Percentiles rank a stretch among this genome's conserved stretches.
Conservation (phyloP, 768 basidiomycete genomes). For the Leccinum fibrillosum region DNA sequence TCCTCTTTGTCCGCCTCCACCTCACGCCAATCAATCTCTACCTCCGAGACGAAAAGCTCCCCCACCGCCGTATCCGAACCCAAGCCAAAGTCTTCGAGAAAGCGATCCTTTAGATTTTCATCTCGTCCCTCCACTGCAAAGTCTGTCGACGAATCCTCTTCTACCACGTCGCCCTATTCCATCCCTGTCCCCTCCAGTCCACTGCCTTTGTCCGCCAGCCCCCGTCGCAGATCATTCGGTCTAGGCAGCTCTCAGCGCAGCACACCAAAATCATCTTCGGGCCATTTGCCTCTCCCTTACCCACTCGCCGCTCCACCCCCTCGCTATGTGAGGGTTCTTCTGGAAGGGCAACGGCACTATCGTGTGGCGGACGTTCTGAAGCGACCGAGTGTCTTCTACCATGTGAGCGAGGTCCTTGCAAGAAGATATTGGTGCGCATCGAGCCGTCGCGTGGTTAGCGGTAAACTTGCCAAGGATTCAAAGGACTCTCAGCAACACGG, state of each 20-base stretch:
- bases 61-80: slow-evolving; percentile 20
- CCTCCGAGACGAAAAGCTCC: slow-evolving; percentile 23
- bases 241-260: slow-evolving; percentile 25
- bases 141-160: slow-evolving; percentile 18
- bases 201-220: slow-evolving; percentile 32
- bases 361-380: slow-evolving; percentile 31
- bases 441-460: too few species aligned
- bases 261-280: slow-evolving; percentile 30
- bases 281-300: slow-evolving; percentile 25
- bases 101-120: slow-evolving; percentile 29
- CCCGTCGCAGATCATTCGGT: slow-evolving; percentile 32
- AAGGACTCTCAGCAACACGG: slow-evolving; percentile 9
- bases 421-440: too few species aligned
- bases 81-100: slow-evolving; percentile 19
- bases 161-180: slow-evolving; percentile 18
- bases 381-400: slow-evolving; percentile 27
- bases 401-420: slow-evolving; percentile 14
- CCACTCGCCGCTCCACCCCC: slow-evolving; percentile 5
- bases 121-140: slow-evolving; percentile 33
- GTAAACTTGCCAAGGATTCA: too few species aligned
- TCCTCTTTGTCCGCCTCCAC: slow-evolving; percentile 21
- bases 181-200: slow-evolving; percentile 31
- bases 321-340: slow-evolving; percentile 24
- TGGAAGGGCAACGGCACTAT: slow-evolving; percentile 32
- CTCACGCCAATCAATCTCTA: slow-evolving; percentile 12